These are phyloP conservation scores for Mucor piriformis DNA, from an alignment of 371 early-diverging fungal species.

Conservation along the genomic window DNA sequence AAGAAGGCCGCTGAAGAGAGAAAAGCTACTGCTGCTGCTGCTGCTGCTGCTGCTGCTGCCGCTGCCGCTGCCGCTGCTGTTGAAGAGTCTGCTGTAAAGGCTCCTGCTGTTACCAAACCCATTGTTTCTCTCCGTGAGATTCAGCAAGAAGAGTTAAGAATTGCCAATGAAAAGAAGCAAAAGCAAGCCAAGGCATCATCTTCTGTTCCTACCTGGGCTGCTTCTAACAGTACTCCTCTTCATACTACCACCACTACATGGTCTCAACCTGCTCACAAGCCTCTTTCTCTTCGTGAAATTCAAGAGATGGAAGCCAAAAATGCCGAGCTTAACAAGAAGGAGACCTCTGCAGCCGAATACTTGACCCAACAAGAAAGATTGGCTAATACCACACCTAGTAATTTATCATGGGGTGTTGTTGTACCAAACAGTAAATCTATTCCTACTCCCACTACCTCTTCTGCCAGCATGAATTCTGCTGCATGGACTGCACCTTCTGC, in stretches of 20 bases:
- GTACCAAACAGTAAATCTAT: slow-evolving; percentile 29
- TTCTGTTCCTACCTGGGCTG: slow-evolving; percentile 7
- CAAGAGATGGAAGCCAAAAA: slow-evolving; percentile 68
- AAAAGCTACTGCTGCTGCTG: background rate
- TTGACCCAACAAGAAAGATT: slow-evolving; percentile 18
- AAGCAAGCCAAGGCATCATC: slow-evolving; percentile 16
- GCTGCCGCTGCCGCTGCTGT: background rate
- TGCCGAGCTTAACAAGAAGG: slow-evolving; percentile 45
- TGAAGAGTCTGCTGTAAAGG: slow-evolving; percentile 5
- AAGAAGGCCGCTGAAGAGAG: slow-evolving; percentile 2
- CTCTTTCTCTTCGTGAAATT: slow-evolving; percentile 65
- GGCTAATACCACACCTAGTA: slow-evolving; percentile 23
- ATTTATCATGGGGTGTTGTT: slow-evolving; percentile 49
- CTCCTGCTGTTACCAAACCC: slow-evolving; percentile 5
- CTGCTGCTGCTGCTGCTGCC: background rate
- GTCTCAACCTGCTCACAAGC: slow-evolving; percentile 44
- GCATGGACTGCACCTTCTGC: slow-evolving; percentile 37
- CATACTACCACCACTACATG: slow-evolving; percentile 22
- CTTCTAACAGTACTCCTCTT: slow-evolving; percentile 3
- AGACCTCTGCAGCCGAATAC: slow-evolving; percentile 34
- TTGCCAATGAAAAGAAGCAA: slow-evolving; percentile 40
- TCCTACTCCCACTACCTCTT: slow-evolving; percentile 28
- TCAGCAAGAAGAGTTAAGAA: slow-evolving; percentile 50
- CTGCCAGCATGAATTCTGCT: slow-evolving; percentile 42
- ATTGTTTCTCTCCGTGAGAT: slow-evolving; percentile 52